Evolutionary conservation across 805 yeast genomes (phyloP).

Genomic region (Teunomyces pallodes): DNA sequence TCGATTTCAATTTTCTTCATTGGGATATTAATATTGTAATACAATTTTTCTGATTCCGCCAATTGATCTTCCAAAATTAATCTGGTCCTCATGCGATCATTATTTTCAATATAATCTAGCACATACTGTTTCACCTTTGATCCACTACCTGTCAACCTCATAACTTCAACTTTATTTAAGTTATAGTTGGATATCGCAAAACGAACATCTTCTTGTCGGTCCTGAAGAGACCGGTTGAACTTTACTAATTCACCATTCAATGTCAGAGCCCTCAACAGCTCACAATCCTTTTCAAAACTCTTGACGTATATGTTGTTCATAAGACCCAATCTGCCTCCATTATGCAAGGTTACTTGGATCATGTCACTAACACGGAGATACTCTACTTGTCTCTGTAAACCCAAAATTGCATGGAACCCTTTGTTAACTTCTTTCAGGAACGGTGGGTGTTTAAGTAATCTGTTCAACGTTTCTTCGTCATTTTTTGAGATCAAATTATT

Average conservation of each 20-base stretch:
- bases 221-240: conserved; percentile 57
- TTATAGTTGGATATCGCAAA: conserved; percentile 49
- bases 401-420: conserved; percentile 20
- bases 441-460: conserved; percentile 28
- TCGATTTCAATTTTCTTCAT: conserved; percentile 14
- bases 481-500: conserved; percentile 27
- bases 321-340: conserved; percentile 34
- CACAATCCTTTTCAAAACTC: conserved; percentile 35
- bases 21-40: conserved; percentile 43
- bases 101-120: conserved; percentile 69
- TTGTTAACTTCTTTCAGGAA: conserved; percentile 25
- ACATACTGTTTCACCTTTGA: conserved; percentile 35
- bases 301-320: conserved; percentile 33
- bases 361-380: conserved; percentile 22
- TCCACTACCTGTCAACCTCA: conserved; percentile 39
- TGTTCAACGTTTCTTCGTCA: conserved; percentile 35
- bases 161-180: conserved; percentile 42
- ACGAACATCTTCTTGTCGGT: conserved; percentile 57
- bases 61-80: conserved; percentile 53
- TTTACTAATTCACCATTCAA: conserved; percentile 46
- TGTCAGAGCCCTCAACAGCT: conserved; percentile 30
- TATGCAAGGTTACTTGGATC: conserved; percentile 30
- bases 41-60: conserved; percentile 42
- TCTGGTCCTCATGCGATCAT: conserved; percentile 63
- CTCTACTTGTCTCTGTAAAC: conserved; percentile 14